Percentiles rank a stretch among this genome's conserved stretches.
Evolutionary conservation across 352 stramenopile species (phyloP).

Genomic region (Pythium dissotocum): DNA sequence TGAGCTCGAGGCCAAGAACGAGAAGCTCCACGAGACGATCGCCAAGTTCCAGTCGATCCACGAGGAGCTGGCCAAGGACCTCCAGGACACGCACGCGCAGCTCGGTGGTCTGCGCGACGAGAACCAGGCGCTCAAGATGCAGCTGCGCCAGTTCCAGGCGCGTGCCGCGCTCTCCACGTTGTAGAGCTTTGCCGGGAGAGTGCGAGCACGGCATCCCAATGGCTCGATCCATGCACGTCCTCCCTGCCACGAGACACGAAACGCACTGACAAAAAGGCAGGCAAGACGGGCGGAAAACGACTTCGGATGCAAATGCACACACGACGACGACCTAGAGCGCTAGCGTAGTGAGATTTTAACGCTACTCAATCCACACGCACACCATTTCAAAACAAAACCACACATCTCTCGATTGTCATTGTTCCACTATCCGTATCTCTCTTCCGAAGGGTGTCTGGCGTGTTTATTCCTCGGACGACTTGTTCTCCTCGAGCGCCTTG

Average conservation of each 20-base stretch:
- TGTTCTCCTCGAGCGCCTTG: conserved; percentile 78
- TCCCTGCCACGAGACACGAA: conserved; percentile 9
- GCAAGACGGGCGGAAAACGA: conserved; percentile 17
- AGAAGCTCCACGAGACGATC: conserved; percentile 79
- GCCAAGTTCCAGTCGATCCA: conserved; percentile 67
- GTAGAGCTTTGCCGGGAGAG: background rate
- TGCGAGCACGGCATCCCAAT: conserved; percentile 23
- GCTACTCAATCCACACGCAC: background rate
- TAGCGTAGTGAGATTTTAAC: too few relatives aligned
- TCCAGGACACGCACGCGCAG: conserved; percentile 50
- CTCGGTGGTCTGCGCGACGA: conserved; percentile 51
- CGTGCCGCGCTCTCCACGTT: conserved; percentile 56
- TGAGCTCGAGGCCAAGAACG: conserved; percentile 68
- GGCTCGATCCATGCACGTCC: conserved; percentile 22
- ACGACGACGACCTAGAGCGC: too few relatives aligned
- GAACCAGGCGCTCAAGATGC: conserved; percentile 59
- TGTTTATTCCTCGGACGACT: conserved; percentile 62
- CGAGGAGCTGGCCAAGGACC: conserved; percentile 50
- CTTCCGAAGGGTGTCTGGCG: background rate
- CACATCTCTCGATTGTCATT: background rate
- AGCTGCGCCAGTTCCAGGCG: conserved; percentile 64
- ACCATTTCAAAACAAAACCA: background rate
- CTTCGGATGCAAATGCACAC: conserved; percentile 8
- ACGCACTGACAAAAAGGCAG: conserved; percentile 3
- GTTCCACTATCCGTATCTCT: background rate